phyloP scores from a whole-genome alignment of 495 filamentous ascomycete genomes.

The Physcia stellaris region DNA sequence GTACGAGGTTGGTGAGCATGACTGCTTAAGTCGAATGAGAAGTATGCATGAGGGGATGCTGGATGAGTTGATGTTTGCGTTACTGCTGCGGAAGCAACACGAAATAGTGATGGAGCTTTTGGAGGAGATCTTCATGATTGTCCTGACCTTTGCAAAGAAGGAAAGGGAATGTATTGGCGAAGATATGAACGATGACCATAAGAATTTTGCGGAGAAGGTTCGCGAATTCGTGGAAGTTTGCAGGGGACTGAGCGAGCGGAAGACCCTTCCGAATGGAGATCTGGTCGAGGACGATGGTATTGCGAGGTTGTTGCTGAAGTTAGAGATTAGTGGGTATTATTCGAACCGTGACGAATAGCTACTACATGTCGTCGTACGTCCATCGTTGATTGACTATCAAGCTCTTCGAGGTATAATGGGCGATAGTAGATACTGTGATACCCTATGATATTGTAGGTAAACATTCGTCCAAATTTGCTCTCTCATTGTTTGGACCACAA shows the following conservation, averaged over 20 bases:
- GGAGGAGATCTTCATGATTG: conserved; percentile 59
- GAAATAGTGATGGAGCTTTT: conserved; percentile 56
- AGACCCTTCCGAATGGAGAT: background rate
- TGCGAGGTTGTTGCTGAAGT: conserved; percentile 10
- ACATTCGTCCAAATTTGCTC: too few species aligned
- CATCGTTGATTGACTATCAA: too few species aligned
- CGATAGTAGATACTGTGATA: too few species aligned
- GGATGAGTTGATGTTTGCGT: conserved; percentile 60
- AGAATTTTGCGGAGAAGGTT: conserved; percentile 11
- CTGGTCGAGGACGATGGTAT: conserved; percentile 6
- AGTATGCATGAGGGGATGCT: conserved; percentile 65
- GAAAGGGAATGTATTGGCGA: background rate
- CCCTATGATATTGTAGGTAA: too few species aligned
- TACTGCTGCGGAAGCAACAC: conserved; percentile 59
- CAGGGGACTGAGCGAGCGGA: conserved; percentile 12
- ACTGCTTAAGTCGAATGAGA: conserved; percentile 50
- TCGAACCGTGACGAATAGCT: too few species aligned
- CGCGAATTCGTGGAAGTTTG: conserved; percentile 12
- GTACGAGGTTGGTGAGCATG: conserved; percentile 30
- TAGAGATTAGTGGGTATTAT: conserved; percentile 15
- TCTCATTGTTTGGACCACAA: too few species aligned
- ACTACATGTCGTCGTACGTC: too few species aligned
- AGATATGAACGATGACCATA: conserved; percentile 3
- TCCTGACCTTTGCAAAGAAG: conserved; percentile 48
- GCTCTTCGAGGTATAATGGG: too few species aligned